These are phyloP conservation scores for Aspergillus mulundensis DNA, from an alignment of 495 filamentous ascomycete genomes.

Conservation along the genomic window DNA sequence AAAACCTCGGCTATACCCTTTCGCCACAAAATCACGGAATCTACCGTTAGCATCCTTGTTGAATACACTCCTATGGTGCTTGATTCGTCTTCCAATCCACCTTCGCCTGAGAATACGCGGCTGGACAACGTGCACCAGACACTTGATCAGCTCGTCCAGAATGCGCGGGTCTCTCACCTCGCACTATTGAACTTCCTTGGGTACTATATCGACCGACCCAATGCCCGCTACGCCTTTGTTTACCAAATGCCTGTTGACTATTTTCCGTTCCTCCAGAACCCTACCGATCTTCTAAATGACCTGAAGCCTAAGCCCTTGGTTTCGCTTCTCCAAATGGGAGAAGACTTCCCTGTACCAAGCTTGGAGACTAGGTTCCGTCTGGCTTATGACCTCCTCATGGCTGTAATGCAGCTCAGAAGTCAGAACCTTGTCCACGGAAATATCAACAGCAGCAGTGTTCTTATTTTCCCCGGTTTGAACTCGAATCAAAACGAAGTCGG, in stretches of 20 bases:
- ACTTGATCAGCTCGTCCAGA: slow-evolving; percentile 44
- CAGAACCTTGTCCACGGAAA: slow-evolving; percentile 76
- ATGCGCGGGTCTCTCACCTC: slow-evolving; percentile 52
- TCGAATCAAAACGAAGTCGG: slow-evolving; percentile 37
- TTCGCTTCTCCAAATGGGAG: slow-evolving; percentile 45
- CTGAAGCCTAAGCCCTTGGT: slow-evolving; percentile 44
- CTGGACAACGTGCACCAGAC: slow-evolving; percentile 40
- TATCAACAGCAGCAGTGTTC: slow-evolving; percentile 73
- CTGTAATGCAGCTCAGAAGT: slow-evolving; percentile 70
- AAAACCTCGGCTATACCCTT: slow-evolving; percentile 39
- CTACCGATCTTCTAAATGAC: slow-evolving; percentile 38
- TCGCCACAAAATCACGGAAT: slow-evolving; percentile 32
- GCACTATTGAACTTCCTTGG: slow-evolving; percentile 72
- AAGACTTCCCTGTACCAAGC: slow-evolving; percentile 47
- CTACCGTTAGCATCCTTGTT: slow-evolving; percentile 40
- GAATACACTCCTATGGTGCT: slow-evolving; percentile 46
- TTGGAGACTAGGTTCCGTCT: slow-evolving; percentile 81
- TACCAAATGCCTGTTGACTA: slow-evolving; percentile 72
- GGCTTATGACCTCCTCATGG: slow-evolving; percentile 72
- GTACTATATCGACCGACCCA: slow-evolving; percentile 77
- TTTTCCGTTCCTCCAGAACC: slow-evolving; percentile 43
- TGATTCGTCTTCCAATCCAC: slow-evolving; percentile 28
- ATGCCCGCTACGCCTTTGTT: slow-evolving; percentile 74
- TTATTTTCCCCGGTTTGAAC: slow-evolving; percentile 62
- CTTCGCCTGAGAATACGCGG: slow-evolving; percentile 25